Conservation (phyloP, 192 early-diverging fungal genomes). For the Rhizoclosmatium sp. region DNA sequence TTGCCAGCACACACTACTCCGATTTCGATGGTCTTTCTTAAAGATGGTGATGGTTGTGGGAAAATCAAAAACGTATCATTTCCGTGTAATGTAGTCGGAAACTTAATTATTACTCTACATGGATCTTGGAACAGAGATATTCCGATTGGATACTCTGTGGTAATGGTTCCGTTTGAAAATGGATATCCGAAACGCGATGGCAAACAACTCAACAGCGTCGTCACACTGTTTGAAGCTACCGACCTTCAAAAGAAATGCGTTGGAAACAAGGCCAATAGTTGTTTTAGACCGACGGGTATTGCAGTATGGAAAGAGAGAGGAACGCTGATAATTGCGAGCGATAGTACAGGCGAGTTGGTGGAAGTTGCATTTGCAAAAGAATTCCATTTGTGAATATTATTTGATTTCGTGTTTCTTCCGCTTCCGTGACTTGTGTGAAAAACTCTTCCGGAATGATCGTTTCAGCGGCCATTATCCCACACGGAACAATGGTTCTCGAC, state of each 20-base stretch:
- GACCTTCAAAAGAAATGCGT: conserved; percentile 12
- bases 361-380: conserved; percentile 6
- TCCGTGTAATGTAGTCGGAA: conserved; percentile 31
- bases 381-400: neutral
- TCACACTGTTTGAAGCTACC: conserved; percentile 16
- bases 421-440: too few relatives aligned
- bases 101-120: conserved; percentile 43
- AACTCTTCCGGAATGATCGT: conserved; percentile 1
- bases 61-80: conserved; percentile 12
- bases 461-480: conserved; percentile 12
- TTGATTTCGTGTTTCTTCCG: too few relatives aligned
- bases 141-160: conserved; percentile 47
- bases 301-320: conserved; percentile 19
- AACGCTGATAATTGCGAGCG: conserved; percentile 15
- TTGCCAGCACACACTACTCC: conserved; percentile 51
- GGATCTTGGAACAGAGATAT: conserved; percentile 53
- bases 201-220: conserved; percentile 10
- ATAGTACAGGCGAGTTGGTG: conserved; percentile 17
- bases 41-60: conserved; percentile 25
- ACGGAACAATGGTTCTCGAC: conserved; percentile 17
- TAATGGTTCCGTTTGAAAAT: conserved; percentile 41
- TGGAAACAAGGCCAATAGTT: neutral
- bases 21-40: conserved; percentile 40
- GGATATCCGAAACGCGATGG: neutral
- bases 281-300: conserved; percentile 11